Base-by-base conservation (phyloP, 352 stramenopile genomes). In the Halophytophthora batemanensis region DNA sequence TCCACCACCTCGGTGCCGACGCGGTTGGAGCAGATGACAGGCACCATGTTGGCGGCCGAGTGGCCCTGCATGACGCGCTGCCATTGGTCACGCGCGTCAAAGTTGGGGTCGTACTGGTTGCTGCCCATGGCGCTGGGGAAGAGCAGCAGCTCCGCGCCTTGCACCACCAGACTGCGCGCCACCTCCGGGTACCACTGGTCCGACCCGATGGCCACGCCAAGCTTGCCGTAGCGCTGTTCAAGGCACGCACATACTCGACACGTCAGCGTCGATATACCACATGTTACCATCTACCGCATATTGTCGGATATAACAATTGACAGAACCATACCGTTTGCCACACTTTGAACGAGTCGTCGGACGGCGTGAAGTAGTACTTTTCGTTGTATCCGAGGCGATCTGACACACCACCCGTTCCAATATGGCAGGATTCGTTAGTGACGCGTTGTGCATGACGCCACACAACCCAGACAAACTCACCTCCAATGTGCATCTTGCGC, bases 161-260 rank as follows among this genome's bases (percentile, higher is more conserved):
- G 77, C 33, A 97, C 64, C 19, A 90, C 85, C 59, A 97, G 83
- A 47, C 74, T 68, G 17, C 90, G 86, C 21, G 90, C 82, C 18
- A 95, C 81, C 56, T 97, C 90, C 1, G 90, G 90, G 56, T 93
- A 97, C 90, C 88, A 97, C 54, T 97, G 88, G 53, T 97, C 90
- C 52, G 85, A 95, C 36, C 90, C 93, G 33, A 97, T 93, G 17
- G 82, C 87, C 3, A 97, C 79, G 11, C 90, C 89, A 35, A 97
- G 82, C 36, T 79, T 82, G 2, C 82, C 89, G 29, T 94, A 97
- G 29, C 81, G 79, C 83, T 93, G n/a, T n/a, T n/a, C n/a, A n/a
- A n/a, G 43, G 15, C 36, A 4, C 14, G n/a, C 21, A 44, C 33
- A 2, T 44, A 31, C 22, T 47, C 2, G 36, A 14, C 44, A 38